phyloP scores from a whole-genome alignment of 768 basidiomycete genomes.

The Agaricus subrufescens region DNA sequence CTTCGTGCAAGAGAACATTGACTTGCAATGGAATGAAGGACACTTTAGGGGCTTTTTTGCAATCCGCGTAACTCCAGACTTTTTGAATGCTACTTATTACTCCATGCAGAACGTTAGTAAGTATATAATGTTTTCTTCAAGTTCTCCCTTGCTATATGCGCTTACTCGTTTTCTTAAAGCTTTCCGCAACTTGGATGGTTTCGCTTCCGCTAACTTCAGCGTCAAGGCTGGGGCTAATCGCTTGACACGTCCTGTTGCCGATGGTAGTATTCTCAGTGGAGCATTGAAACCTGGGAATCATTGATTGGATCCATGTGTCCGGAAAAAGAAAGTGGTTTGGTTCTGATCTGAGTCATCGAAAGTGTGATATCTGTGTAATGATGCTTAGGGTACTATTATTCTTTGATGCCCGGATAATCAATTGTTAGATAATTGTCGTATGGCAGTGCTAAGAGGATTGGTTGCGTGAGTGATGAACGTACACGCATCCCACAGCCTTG shows the following conservation, averaged over 20 bases:
- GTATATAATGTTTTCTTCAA: slow-evolving; percentile 13
- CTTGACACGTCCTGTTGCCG: slow-evolving; percentile 44
- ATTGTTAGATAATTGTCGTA: too few relatives aligned
- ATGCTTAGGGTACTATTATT: too few relatives aligned
- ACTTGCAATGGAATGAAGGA: slow-evolving; percentile 59
- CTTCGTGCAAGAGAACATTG: slow-evolving; percentile 37
- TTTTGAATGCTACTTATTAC: slow-evolving; percentile 47
- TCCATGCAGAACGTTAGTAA: slow-evolving; percentile 45
- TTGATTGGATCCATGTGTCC: too few relatives aligned
- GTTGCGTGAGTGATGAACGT: too few relatives aligned
- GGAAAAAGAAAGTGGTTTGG: too few relatives aligned
- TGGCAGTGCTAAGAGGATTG: too few relatives aligned
- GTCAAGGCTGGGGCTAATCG: slow-evolving; percentile 42
- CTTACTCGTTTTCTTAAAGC: slow-evolving; percentile 18
- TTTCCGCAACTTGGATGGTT: slow-evolving; percentile 38
- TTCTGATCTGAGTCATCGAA: too few relatives aligned
- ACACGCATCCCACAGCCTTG: too few relatives aligned
- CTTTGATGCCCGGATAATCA: too few relatives aligned
- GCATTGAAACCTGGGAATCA: slow-evolving; percentile 25
- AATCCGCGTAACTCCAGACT: slow-evolving; percentile 39
- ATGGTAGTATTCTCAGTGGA: slow-evolving; percentile 40
- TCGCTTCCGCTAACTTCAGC: slow-evolving; percentile 37
- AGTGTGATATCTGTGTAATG: too few relatives aligned
- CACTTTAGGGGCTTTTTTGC: slow-evolving; percentile 59
- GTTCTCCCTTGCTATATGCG: neutral